Evolutionary conservation across 1,284 basidiomycete genomes (phyloP), one percentile per base, ranked within the genome.

Genomic region (Pseudozyma thailandica): DNA sequence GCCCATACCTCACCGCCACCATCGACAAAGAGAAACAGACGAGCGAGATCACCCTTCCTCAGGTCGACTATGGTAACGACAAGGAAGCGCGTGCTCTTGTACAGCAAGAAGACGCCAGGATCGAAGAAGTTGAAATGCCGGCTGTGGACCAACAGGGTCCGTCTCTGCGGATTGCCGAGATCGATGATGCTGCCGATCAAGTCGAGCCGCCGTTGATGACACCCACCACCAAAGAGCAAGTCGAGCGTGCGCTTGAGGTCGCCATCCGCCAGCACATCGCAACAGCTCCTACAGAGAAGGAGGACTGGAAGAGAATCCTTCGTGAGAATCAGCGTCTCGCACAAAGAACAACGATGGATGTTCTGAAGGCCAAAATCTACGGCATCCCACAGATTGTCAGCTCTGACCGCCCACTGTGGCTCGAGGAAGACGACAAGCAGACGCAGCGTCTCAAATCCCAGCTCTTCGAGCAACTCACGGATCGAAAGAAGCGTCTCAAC

Each of bases 401-500:
- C 41, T 54, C 61, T 23, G 41, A 42, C 7, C 50, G 73, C n/a
- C 56, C 58, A 8, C 25, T 75, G 25, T 75, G 70, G 73, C 46
- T 70, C 10, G 64, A 70, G 12, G 68, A 77, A 10, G 59, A 72
- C 9, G 68, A 74, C 44, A 53, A 59, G 15, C 33, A 57, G 18
- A 31, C 50, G 6, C 50, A 73, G 26, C 56, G 47, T 6, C 51
- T 44, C 23, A 72, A 72, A 38, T 41, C 49, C 0, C 31, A 46
- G n/a, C 46, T 79, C 6, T 68, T 65, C 26, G 41, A 66, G 10
- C 65, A 62, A 23, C 45, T 75, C 26, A 31, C 50, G 18, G 62
- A 58, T 6, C 66, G 56, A 26, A 59, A 76, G 41, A 60, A 66
- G 42, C 74, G 77, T 21, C 60, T 81, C 38, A 65, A 72, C 45